Base-by-base conservation (phyloP, 805 yeast genomes). In the Phaffomyces thermotolerans region DNA sequence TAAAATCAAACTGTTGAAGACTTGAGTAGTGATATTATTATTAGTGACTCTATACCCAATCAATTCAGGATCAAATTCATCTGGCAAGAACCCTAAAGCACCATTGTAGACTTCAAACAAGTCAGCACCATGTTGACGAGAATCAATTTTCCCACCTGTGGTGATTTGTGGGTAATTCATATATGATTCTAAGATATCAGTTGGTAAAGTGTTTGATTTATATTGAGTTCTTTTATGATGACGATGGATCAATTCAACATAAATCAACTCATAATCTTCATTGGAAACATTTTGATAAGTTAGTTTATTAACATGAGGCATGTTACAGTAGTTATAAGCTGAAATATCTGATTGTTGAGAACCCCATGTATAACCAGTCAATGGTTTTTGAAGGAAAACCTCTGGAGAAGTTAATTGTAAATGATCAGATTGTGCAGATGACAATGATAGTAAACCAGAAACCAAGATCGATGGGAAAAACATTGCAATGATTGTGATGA, bases 141-240 rank as follows among this genome's bases (percentile, higher is more conserved):
- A 62, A 41, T 69, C 75, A n/a, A 54, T 47, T 20, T 66, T 56
- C 30, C 75, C 75, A 30, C 59, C 71, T 17, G 51, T 52, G 14
- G 71, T 62, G 41, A 69, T 58, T 43, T 69, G 71, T 4, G 73
- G 73, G 45, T 62, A 60, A 18, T 52, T 51, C 32, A 53, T 56
- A 44, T 56, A 58, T 31, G 54, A 52, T 31, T 56, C 61, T 36
- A 52, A 44, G 30, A 62, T 53, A 41, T 64, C 63, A 34, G 56
- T 50, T 32, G 71, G 68, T 30, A 64, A 56, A 27, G 60, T 44
- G 46, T 69, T 69, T 8, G 60, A 33, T 3, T 57, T 55, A 50
- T 69, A 69, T 17, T 72, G 64, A 1, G 74, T 66, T 46, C 75
- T 60, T 45, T 66, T 67, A 47, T 69, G 74, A 47, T 69, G 74